phyloP scores from a whole-genome alignment of 768 basidiomycete genomes.

The Antrodiella citrinella region DNA sequence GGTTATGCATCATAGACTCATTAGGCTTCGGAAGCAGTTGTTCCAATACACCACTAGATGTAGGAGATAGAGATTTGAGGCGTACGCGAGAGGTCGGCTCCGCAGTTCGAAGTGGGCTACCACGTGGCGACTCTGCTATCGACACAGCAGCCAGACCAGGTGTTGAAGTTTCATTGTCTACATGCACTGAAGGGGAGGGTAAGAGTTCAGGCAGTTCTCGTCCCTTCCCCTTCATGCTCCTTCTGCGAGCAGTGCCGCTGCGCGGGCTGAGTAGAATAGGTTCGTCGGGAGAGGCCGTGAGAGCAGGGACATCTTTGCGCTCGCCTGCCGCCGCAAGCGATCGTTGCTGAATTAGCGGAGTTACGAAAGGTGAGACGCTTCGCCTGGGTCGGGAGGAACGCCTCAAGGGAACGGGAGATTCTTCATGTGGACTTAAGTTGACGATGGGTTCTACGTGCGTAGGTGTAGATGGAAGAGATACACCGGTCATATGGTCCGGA shows the following conservation, averaged over 20 bases:
- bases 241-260: constrained; percentile 1
- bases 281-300: neutral
- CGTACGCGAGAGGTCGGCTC: neutral
- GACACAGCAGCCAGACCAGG: neutral
- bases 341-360: neutral
- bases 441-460: too few species aligned
- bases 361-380: constrained; percentile 8
- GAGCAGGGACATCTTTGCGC: neutral
- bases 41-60: constrained; percentile 37
- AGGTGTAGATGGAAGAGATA: too few species aligned
- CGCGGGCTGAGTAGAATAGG: neutral
- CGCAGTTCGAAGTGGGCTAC: neutral
- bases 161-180: too few species aligned
- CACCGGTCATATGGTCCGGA: too few species aligned
- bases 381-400: constrained; percentile 9
- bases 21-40: constrained; percentile 23
- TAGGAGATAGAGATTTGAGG: constrained; percentile 52
- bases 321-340: neutral
- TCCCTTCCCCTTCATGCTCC: constrained; percentile 4
- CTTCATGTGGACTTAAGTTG: too few species aligned
- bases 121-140: neutral
- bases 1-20: constrained; percentile 1
- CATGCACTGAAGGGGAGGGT: too few species aligned
- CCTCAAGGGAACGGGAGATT: neutral
- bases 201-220: constrained; percentile 3